Evolutionary conservation across 768 basidiomycete species (phyloP), one percentile per base, ranked within the genome.

Genomic region (Mycena polygramma): DNA sequence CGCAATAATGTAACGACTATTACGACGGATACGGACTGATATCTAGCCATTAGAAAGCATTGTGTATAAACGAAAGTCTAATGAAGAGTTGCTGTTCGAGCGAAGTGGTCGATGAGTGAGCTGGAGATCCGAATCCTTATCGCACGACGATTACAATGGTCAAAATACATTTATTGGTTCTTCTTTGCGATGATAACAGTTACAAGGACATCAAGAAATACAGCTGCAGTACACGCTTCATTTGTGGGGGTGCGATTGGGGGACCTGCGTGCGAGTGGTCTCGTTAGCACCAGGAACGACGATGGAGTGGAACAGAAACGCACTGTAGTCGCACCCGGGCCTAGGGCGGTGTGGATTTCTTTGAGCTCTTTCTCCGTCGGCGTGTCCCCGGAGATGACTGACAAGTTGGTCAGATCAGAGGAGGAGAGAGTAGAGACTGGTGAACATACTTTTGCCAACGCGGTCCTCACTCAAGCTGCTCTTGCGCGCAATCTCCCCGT

Each of bases 341-440:
- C 79, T 24, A 92, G 80, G 4, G 75, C 84, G 0, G 14, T 11
- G 0, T 88, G 86, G 66, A 92, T 81, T 30, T 77, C 76, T 43
- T 81, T 76, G 78, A 90, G 91, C 73, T 92, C 91, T 0, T 73
- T 67, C 10, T 79, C 69, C 11, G 86, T 87, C 17, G 91, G 85
- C 66, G 74, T 84, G 6, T 17, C 45, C 0, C 22, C 72, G 9
- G 85, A 89, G 14, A 82, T 81, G 78, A 30, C 87, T 83, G 72
- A 92, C 91, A 91, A 41, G 30, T 15, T 1, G n/a, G 7, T 7
- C 20, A 8, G 4, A 35, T 46, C 4, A 6, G 30, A 30, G 30
- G 3, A 30, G 6, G 30, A 6, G 30, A 30, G 30, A 30, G 30
- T 6, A 30, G 30, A 30, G 30, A 30, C 6, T 6, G 30, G 30